Evolutionary conservation across 306 rosid genomes (phyloP), one percentile per base, ranked within the genome.

Genomic region (Sesbania bispinosa): DNA sequence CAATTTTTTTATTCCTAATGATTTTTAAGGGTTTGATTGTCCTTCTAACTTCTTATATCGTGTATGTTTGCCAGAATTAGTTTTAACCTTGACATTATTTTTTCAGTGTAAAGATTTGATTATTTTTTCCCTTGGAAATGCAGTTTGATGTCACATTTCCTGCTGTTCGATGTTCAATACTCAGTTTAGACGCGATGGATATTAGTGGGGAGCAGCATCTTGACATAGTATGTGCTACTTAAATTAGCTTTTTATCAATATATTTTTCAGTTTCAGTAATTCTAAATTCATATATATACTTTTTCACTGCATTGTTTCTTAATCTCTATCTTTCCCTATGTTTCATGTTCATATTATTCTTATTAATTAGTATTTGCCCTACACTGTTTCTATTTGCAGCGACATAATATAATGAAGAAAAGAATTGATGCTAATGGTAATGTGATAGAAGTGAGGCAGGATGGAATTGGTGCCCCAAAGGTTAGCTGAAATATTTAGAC

Each of bases 81-180:
- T 20, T 60, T 69, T 61, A 24, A 51, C 29, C 27, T 23, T 8
- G 57, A 30, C 19, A 35, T 13, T 62, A 27, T 41, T 11, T 36
- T 26, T 75, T 24, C 14, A 7, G 24, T 38, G 57, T 53, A 43
- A 48, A 42, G 24, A 3, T 23, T 60, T 52, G 18, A 61, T 62
- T 73, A 0, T 69, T 58, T 64, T 43, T 0, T 24, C 46, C 13
- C 39, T 64, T 76, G 72, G 14, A 80, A 74, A 24, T 80, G 96
- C 96, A 93, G 98, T 90, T 93, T 82, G 98, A 93, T 83, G 84
- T 93, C 55, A 93, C 96, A 78, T 93, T 93, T 81, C 98, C 98
- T 43, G 76, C 80, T 60, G 85, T 90, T 62, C 89, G 84, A 46
- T 93, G 98, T 69, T 93, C 98, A 30, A 79, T 93, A 47, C 98